A percentile compares a stretch with the other conserved stretches of the same genome.
These are phyloP conservation scores for Ilex asprella DNA, from an alignment of 257 asterid species.

Conservation along the genomic window DNA sequence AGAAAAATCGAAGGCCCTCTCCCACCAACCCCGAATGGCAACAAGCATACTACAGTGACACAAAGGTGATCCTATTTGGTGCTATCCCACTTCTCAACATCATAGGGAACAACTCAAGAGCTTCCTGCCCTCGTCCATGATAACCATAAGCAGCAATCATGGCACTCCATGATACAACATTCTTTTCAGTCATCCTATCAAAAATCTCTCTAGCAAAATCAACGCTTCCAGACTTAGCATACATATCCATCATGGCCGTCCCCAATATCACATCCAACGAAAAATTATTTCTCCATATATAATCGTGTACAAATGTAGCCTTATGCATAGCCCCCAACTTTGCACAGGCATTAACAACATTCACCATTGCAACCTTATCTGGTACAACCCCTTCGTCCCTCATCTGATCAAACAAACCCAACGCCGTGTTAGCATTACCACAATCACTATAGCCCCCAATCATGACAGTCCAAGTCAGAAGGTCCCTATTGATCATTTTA, in stretches of 20 bases:
- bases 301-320: slow-evolving; percentile 37
- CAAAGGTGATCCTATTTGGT: slow-evolving; percentile 42
- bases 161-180: slow-evolving; percentile 45
- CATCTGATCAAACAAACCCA: slow-evolving; percentile 43
- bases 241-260: slow-evolving; percentile 51
- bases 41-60: slow-evolving; percentile 45
- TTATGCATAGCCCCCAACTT: slow-evolving; percentile 46
- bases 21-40: slow-evolving; percentile 51
- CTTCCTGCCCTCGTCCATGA: slow-evolving; percentile 49
- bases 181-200: slow-evolving; percentile 34
- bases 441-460: slow-evolving; percentile 54
- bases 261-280: slow-evolving; percentile 38
- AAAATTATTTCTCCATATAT: slow-evolving; percentile 16
- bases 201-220: slow-evolving; percentile 42
- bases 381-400: slow-evolving; percentile 31
- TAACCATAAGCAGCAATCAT: slow-evolving; percentile 62
- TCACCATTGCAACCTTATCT: slow-evolving; percentile 43
- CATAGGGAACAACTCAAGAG: slow-evolving; percentile 37
- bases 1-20: slow-evolving; percentile 40
- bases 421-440: slow-evolving; percentile 37
- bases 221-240: slow-evolving; percentile 48
- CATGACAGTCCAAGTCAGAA: slow-evolving; percentile 56
- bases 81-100: slow-evolving; percentile 33
- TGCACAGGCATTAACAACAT: slow-evolving; percentile 46
- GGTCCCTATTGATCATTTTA: slow-evolving; percentile 40